A percentile compares a stretch with the other conserved stretches of the same genome.
These are phyloP conservation scores for Aspergillus japonicus DNA, from an alignment of 2,329 filamentous ascomycete species.

Conservation along the genomic window DNA sequence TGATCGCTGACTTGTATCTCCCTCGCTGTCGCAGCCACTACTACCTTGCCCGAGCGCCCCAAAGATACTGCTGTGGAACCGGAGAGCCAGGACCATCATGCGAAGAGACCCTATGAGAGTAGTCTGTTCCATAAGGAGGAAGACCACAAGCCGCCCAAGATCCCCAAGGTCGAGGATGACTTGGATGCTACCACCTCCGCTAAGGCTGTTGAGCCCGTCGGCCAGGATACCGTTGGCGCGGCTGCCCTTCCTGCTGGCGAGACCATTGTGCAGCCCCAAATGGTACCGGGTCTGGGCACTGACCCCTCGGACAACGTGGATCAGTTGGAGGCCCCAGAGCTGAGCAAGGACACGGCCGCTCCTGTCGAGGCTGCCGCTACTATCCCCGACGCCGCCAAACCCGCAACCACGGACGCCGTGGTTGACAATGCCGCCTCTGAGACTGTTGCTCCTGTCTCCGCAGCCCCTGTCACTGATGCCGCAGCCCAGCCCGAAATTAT, in stretches of 20 bases:
- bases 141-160: constrained; percentile 35
- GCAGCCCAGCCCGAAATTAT: background rate
- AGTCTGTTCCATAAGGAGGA: constrained; percentile 32
- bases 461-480: background rate
- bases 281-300: constrained; percentile 23
- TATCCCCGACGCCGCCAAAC: background rate
- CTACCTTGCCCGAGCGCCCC: constrained; percentile 21
- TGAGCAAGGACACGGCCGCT: constrained; percentile 12
- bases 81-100: constrained; percentile 25
- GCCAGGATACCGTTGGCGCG: constrained; percentile 8
- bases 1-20: constrained; percentile 4
- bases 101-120: constrained; percentile 39
- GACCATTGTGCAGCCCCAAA: constrained; percentile 18
- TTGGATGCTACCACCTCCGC: constrained; percentile 5
- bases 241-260: constrained; percentile 6
- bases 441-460: background rate
- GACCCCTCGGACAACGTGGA: constrained; percentile 15
- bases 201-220: background rate
- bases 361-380: background rate
- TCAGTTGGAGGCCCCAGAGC: constrained; percentile 15
- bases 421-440: background rate
- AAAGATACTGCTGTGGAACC: constrained; percentile 14
- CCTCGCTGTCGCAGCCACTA: constrained; percentile 12
- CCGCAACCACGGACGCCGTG: background rate
- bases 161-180: constrained; percentile 33